Percentiles rank a stretch among this genome's conserved stretches.
These are phyloP conservation scores for Amphirosellinia nigrospora DNA, from an alignment of 495 filamentous ascomycete species.

Conservation along the genomic window DNA sequence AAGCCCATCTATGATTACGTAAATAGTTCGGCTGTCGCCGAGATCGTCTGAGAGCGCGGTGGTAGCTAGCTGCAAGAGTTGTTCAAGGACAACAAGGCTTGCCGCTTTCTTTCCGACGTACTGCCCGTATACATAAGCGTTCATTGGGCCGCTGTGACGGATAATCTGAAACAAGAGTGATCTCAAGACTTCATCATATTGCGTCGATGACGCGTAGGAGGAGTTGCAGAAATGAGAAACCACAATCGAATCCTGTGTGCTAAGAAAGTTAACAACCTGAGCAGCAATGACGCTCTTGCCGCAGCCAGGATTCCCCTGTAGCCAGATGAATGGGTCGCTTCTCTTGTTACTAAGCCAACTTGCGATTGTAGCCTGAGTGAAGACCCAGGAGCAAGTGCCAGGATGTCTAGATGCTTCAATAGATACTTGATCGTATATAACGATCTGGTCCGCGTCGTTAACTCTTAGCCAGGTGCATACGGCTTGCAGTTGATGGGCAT, in stretches of 20 bases:
- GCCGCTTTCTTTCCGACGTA: conserved; percentile 29
- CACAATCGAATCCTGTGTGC: conserved; percentile 23
- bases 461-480: conserved; percentile 40
- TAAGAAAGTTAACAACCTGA: conserved; percentile 35
- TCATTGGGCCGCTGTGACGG: conserved; percentile 30
- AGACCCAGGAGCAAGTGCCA: conserved; percentile 40
- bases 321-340: conserved; percentile 31
- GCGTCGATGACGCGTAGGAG: conserved; percentile 36
- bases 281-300: conserved; percentile 42
- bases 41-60: conserved; percentile 23
- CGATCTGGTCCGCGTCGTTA: conserved; percentile 38
- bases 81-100: conserved; percentile 29
- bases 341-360: conserved; percentile 33
- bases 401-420: conserved; percentile 30
- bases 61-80: conserved; percentile 29
- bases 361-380: conserved; percentile 31
- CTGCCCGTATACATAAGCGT: conserved; percentile 36
- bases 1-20: conserved; percentile 39
- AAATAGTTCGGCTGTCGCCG: conserved; percentile 20
- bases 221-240: conserved; percentile 41
- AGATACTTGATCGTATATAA: conserved; percentile 32
- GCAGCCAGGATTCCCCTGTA: conserved; percentile 39
- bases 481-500: conserved; percentile 29
- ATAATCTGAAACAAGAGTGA: conserved; percentile 41
- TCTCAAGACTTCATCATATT: conserved; percentile 39